Conservation (phyloP, 257 asterid genomes). For the Forsythia viridissima region DNA sequence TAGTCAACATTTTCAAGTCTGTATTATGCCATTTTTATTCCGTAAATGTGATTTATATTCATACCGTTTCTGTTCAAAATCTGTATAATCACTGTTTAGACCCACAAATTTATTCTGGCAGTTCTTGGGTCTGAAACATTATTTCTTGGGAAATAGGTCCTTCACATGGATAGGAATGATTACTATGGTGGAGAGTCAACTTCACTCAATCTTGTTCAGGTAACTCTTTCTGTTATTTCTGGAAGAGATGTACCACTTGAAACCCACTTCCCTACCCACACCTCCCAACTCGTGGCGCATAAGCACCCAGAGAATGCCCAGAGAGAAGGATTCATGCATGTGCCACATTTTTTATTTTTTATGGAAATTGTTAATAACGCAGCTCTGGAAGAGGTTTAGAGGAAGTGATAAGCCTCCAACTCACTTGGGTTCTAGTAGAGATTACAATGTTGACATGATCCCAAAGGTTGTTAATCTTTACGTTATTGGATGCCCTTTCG, state of each 20-base stretch:
- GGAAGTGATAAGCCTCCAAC: slow-evolving; percentile 63
- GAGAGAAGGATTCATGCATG: background rate
- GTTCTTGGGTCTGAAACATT: slow-evolving; percentile 14
- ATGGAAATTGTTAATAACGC: background rate
- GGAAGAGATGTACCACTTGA: background rate
- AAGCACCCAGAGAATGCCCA: background rate
- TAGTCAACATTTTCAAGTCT: slow-evolving; percentile 1
- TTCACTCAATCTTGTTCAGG: slow-evolving; percentile 69
- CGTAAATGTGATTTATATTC: background rate
- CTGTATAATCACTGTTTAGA: background rate
- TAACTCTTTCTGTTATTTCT: slow-evolving; percentile 8
- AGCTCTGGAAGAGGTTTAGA: slow-evolving; percentile 61
- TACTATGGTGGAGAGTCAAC: slow-evolving; percentile 71
- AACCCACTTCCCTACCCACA: background rate
- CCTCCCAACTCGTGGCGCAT: background rate
- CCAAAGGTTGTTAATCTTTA: slow-evolving; percentile 49
- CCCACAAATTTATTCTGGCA: background rate
- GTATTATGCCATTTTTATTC: background rate
- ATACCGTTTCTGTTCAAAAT: background rate
- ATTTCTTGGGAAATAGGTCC: slow-evolving; percentile 41
- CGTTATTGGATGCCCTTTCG: background rate
- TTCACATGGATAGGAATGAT: slow-evolving; percentile 72
- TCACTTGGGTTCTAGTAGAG: slow-evolving; percentile 58
- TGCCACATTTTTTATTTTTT: background rate
- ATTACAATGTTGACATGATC: slow-evolving; percentile 65